A percentile compares a stretch with the other conserved stretches of the same genome.
These are phyloP conservation scores for Teunomyces lycoperdinae DNA, from an alignment of 805 yeast genomes.

Conservation along the genomic window DNA sequence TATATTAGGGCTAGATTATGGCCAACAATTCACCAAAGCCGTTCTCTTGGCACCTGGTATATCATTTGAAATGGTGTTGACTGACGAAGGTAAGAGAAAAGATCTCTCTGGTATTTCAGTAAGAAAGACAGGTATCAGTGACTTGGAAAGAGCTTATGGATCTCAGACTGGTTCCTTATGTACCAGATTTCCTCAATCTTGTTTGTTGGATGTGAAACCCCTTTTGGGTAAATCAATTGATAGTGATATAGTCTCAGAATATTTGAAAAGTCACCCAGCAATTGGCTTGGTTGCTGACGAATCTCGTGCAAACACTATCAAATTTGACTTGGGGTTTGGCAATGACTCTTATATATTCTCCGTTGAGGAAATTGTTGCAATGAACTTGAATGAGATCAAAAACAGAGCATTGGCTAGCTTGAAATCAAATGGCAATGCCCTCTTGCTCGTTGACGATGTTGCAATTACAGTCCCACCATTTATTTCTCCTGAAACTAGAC, in stretches of 20 bases:
- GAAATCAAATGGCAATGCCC: constrained; percentile 36
- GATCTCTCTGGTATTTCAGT: constrained; percentile 79
- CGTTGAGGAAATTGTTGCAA: constrained; percentile 80
- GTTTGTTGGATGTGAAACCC: constrained; percentile 66
- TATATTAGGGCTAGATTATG: constrained; percentile 83
- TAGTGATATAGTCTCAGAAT: constrained; percentile 46
- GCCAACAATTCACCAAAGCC: constrained; percentile 84
- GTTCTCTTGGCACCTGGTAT: constrained; percentile 88
- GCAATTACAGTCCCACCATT: constrained; percentile 78
- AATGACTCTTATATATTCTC: constrained; percentile 33
- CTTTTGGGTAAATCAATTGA: constrained; percentile 63
- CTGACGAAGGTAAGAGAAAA: constrained; percentile 89
- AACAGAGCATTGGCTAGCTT: constrained; percentile 63
- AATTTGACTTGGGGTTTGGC: constrained; percentile 47
- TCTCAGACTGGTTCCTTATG: constrained; percentile 67
- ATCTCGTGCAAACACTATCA: constrained; percentile 48
- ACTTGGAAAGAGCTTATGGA: constrained; percentile 73
- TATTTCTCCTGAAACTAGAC: constrained; percentile 62
- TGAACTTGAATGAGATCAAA: constrained; percentile 69
- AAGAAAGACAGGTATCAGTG: constrained; percentile 29
- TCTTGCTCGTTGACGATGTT: constrained; percentile 55
- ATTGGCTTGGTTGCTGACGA: constrained; percentile 39
- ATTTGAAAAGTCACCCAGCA: constrained; percentile 59
- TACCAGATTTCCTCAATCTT: constrained; percentile 68
- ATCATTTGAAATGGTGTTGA: constrained; percentile 81